phyloP scores from a whole-genome alignment of 192 early-diverging fungal species.

The Coemansia guatemalensis region DNA sequence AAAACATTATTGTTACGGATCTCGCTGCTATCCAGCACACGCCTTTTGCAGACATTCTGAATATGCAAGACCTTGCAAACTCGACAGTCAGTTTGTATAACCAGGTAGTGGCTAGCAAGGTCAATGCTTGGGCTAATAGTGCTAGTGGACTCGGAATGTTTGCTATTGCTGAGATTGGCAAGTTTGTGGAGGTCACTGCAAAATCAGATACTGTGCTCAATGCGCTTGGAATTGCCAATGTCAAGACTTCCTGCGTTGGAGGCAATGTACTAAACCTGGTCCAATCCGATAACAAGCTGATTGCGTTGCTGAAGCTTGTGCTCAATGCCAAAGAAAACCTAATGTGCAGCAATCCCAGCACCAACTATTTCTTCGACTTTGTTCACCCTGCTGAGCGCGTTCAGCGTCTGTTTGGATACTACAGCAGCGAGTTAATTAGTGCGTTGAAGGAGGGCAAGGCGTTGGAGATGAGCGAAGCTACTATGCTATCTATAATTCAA shows the following conservation, averaged over 20 bases:
- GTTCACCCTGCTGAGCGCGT: slow-evolving; percentile 46
- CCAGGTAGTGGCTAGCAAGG: slow-evolving; percentile 24
- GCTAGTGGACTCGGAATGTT: slow-evolving; percentile 17
- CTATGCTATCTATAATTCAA: slow-evolving; percentile 23
- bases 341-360: slow-evolving; percentile 42
- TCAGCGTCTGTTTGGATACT: slow-evolving; percentile 48
- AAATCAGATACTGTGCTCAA: slow-evolving; percentile 12
- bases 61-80: slow-evolving; percentile 18
- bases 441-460: slow-evolving; percentile 13
- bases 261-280: slow-evolving; percentile 39
- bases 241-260: slow-evolving; percentile 36
- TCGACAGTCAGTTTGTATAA: slow-evolving; percentile 32
- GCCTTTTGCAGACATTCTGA: slow-evolving; percentile 22
- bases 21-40: slow-evolving; percentile 41
- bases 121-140: slow-evolving; percentile 24
- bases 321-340: slow-evolving; percentile 31
- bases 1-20: slow-evolving; percentile 39
- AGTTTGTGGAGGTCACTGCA: slow-evolving; percentile 39
- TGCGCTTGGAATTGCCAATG: slow-evolving; percentile 38
- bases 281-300: slow-evolving; percentile 34
- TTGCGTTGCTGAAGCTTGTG: slow-evolving; percentile 31
- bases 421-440: slow-evolving; percentile 20
- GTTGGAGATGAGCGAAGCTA: slow-evolving; percentile 20
- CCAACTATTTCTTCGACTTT: slow-evolving; percentile 46
- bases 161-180: slow-evolving; percentile 32